phyloP scores from a whole-genome alignment of 2,329 filamentous ascomycete genomes.

The Beauveria varroae region DNA sequence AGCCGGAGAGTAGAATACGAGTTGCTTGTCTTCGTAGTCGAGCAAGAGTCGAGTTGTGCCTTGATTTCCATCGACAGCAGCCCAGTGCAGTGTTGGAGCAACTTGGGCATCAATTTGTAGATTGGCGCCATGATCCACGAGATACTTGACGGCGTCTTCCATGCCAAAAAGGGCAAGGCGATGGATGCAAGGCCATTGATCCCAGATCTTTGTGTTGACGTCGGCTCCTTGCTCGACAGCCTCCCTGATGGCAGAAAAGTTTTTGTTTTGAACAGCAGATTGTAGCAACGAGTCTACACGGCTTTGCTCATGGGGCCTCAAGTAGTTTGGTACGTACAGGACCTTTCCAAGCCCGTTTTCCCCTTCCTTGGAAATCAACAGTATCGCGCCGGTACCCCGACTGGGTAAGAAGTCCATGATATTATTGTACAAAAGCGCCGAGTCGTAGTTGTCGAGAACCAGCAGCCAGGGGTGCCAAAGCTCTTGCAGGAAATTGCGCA shows the following conservation, averaged over 20 bases:
- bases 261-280: background rate
- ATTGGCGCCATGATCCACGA: background rate
- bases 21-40: slow-evolving; percentile 1
- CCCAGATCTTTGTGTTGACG: slow-evolving; percentile 6
- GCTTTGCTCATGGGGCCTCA: background rate
- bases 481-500: slow-evolving; percentile 1
- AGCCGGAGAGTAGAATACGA: background rate
- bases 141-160: slow-evolving; percentile 1
- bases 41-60: background rate
- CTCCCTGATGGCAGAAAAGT: slow-evolving; percentile 1
- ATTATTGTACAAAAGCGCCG: slow-evolving; percentile 2
- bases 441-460: slow-evolving; percentile 7
- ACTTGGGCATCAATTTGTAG: slow-evolving; percentile 1
- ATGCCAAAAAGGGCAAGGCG: slow-evolving; percentile 7
- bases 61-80: background rate
- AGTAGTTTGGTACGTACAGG: background rate
- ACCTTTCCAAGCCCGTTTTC: slow-evolving; percentile 8
- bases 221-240: slow-evolving; percentile 7
- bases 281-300: background rate
- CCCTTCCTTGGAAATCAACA: background rate
- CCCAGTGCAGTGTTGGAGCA: background rate
- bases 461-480: slow-evolving; percentile 7
- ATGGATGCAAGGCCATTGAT: slow-evolving; percentile 8
- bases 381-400: background rate
- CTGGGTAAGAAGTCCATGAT: slow-evolving; percentile 7